Evolutionary conservation across 306 rosid species (phyloP), one percentile per base, ranked within the genome.

Genomic region (Lathyrus sativus): DNA sequence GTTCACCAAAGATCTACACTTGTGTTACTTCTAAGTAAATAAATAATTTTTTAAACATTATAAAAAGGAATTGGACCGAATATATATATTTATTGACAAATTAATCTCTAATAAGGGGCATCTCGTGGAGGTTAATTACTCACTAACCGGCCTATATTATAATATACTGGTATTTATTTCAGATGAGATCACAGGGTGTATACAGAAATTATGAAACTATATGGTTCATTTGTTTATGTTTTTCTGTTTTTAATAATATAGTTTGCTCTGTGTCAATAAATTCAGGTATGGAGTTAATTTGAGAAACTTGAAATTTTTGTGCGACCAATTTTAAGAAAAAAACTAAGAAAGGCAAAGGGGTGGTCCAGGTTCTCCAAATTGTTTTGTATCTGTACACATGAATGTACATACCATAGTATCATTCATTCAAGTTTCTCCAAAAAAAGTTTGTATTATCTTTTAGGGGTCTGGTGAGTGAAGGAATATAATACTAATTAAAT

Each of bases 401-500:
- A 54, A 41, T 22, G 37, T 45, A 64, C 15, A 29, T 43, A 29
- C 2, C 62, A 56, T 56, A 42, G 58, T 66, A 13, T 60, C 35
- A 13, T 59, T 75, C 72, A 62, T 66, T 74, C 57, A 51, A 73
- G 62, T 69, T 26, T 68, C 15, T n/a, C n/a, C 62, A 65, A 77
- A 29, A 28, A 58, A 62, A 55, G 15, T 57, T 65, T 65, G 77
- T 67, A 53, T 72, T 60, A 22, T 67, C 38, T 42, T 59, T 5
- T 37, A 26, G 42, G 18, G 10, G 9, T 9, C 39, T 35, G 9
- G 8, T 35, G 39, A 11, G 33, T 38, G 53, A 67, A 44, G 62
- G 60, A 50, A 78, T 62, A 14, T 48, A 50, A 75, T 62, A 14
- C 54, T 46, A 41, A 75, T 78, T 79, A 46, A 37, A 77, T 86